Percentiles rank a stretch among this genome's conserved stretches.
Evolutionary conservation across 306 rosid species (phyloP).

Genomic region (Rosa persica): DNA sequence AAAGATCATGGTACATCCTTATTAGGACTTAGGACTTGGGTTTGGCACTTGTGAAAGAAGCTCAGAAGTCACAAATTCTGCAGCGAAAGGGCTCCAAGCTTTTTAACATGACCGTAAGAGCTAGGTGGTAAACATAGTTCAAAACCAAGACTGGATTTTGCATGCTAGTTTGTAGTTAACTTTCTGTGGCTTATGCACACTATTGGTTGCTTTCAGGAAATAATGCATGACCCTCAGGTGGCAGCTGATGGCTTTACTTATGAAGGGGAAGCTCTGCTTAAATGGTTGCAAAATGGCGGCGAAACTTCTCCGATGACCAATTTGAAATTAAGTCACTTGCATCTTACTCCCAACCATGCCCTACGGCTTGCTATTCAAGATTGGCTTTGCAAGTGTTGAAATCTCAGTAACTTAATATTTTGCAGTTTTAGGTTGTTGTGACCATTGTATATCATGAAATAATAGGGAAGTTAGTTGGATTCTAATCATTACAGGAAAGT

Average conservation of each 20-base stretch:
- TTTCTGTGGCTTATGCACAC: slow-evolving; percentile 19
- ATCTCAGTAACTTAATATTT: slow-evolving; percentile 15
- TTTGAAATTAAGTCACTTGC: slow-evolving; percentile 57
- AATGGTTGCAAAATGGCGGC: slow-evolving; percentile 72
- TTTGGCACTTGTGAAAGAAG: not conserved
- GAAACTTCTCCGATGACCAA: slow-evolving; percentile 91
- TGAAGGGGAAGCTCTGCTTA: slow-evolving; percentile 85
- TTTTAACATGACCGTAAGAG: not conserved
- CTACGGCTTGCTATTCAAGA: slow-evolving; percentile 77
- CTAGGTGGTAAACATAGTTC: not conserved
- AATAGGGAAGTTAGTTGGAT: not conserved
- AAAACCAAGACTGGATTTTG: not conserved
- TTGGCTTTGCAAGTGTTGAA: slow-evolving; percentile 78
- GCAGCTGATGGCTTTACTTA: slow-evolving; percentile 93
- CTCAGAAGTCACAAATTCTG: slow-evolving; percentile 1
- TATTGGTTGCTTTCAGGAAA: slow-evolving; percentile 61
- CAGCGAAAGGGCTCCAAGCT: slow-evolving; percentile 3
- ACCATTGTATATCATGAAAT: not conserved
- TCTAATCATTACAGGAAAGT: not conserved
- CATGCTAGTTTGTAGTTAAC: not conserved
- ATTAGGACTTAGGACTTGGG: not conserved
- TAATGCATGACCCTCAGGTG: slow-evolving; percentile 87
- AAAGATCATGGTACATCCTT: not conserved
- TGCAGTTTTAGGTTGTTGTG: not conserved
- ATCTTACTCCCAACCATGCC: slow-evolving; percentile 73